A percentile compares a stretch with the other conserved stretches of the same genome.
These are phyloP conservation scores for Podospora australis DNA, from an alignment of 495 filamentous ascomycete genomes.

Conservation along the genomic window DNA sequence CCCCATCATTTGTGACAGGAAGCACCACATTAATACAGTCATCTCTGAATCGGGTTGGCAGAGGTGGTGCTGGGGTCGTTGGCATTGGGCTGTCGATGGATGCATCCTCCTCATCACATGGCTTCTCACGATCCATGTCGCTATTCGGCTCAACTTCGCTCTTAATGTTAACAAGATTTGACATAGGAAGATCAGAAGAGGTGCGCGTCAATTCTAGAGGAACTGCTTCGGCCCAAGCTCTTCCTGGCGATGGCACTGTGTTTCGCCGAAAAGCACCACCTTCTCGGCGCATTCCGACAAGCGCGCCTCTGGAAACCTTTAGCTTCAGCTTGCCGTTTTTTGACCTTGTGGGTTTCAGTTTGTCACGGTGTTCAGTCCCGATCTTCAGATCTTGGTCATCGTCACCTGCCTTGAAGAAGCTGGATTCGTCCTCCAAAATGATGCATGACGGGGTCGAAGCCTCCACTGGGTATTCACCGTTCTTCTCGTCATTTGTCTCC, in stretches of 20 bases:
- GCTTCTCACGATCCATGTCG: neutral
- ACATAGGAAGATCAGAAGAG: neutral
- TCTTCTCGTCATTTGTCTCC: too few relatives aligned
- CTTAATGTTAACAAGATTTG: neutral
- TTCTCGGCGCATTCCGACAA: conserved; percentile 9
- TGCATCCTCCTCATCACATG: neutral
- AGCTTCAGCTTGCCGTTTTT: conserved; percentile 13
- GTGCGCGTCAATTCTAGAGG: neutral
- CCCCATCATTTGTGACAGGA: neutral
- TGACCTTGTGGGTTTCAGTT: neutral
- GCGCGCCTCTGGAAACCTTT: conserved; percentile 23
- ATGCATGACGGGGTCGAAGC: too few relatives aligned
- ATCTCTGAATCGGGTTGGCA: neutral
- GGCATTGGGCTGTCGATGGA: neutral
- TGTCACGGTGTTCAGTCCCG: neutral
- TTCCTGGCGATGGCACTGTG: neutral
- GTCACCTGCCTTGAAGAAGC: neutral
- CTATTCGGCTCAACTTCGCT: neutral
- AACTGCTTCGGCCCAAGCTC: neutral
- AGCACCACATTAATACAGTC: neutral
- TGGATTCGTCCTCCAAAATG: neutral
- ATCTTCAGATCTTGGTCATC: too few relatives aligned
- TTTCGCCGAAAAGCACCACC: neutral
- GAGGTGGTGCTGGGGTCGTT: neutral
- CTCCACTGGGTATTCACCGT: too few relatives aligned